These are phyloP conservation scores for Russula emetica DNA, from an alignment of 768 basidiomycete genomes.

Conservation along the genomic window DNA sequence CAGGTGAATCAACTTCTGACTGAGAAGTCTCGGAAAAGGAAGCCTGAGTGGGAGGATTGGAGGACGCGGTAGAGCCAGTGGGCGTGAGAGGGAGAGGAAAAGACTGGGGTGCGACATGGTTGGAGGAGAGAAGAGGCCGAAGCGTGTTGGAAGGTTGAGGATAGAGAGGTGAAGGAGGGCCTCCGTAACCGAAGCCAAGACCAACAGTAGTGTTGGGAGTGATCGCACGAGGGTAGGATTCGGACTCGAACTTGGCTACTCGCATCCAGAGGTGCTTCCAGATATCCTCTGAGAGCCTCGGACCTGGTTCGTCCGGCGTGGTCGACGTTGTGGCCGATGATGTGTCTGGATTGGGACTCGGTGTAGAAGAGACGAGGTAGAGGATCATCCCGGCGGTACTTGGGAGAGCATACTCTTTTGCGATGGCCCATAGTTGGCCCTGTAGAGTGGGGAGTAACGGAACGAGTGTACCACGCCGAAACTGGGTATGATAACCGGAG, in stretches of 20 bases:
- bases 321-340: constrained; percentile 31
- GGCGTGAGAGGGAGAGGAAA: constrained; percentile 36
- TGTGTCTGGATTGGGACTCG: constrained; percentile 18
- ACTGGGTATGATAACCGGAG: constrained; percentile 74
- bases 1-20: constrained; percentile 31
- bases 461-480: constrained; percentile 80
- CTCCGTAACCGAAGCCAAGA: constrained; percentile 34
- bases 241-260: constrained; percentile 58
- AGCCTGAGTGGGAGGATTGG: constrained; percentile 42
- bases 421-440: constrained; percentile 79
- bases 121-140: constrained; percentile 43
- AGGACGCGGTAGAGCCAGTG: constrained; percentile 46
- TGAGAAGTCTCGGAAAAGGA: constrained; percentile 27
- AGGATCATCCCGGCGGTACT: constrained; percentile 78
- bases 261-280: constrained; percentile 86
- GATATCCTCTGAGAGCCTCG: constrained; percentile 78
- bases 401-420: constrained; percentile 89
- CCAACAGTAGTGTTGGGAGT: constrained; percentile 46
- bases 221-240: constrained; percentile 36
- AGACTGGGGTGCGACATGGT: constrained; percentile 36
- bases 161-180: constrained; percentile 16
- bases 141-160: constrained; percentile 32
- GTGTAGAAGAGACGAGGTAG: constrained; percentile 59
- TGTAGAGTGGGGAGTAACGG: constrained; percentile 81
- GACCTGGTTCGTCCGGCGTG: constrained; percentile 54